Percentiles rank a stretch among this genome's conserved stretches.
These are phyloP conservation scores for Omphalotus olearius DNA, from an alignment of 1,284 basidiomycete species.

Conservation along the genomic window DNA sequence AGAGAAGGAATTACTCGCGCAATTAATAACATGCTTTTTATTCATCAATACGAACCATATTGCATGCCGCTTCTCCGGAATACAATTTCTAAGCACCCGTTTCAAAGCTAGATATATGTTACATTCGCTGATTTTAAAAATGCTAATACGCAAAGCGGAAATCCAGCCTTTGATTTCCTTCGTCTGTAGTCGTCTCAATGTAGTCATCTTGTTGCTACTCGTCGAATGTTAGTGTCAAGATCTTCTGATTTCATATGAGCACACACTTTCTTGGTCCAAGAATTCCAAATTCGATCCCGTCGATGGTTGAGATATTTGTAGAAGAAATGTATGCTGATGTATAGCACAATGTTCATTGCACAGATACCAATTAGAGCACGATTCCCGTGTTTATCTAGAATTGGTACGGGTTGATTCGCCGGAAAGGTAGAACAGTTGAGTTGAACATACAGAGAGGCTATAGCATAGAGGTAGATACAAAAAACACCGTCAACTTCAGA, in stretches of 20 bases:
- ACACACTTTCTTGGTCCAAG: conserved; percentile 44
- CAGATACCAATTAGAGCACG: conserved; percentile 37
- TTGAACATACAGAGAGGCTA: conserved; percentile 41
- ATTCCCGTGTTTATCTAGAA: conserved; percentile 44
- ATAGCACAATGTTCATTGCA: conserved; percentile 46
- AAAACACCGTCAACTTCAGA: neutral
- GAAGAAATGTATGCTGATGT: conserved; percentile 48
- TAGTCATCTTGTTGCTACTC: conserved; percentile 50
- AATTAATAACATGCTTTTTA: neutral
- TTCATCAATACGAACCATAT: neutral
- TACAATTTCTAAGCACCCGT: too few relatives aligned
- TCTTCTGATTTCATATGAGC: too few relatives aligned
- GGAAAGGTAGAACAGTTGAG: neutral
- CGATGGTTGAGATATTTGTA: conserved; percentile 48
- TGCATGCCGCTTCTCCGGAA: neutral
- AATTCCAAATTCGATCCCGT: conserved; percentile 50
- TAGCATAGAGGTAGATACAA: neutral
- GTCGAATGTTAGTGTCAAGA: conserved; percentile 4
- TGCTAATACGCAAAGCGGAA: conserved; percentile 57
- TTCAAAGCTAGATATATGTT: neutral
- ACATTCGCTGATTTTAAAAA: neutral
- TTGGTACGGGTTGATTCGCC: neutral
- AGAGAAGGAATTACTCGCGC: neutral
- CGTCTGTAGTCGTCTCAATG: conserved; percentile 51
- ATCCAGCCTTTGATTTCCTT: conserved; percentile 53